phyloP scores from a whole-genome alignment of 2,329 filamentous ascomycete species.

The Graphium sp. region DNA sequence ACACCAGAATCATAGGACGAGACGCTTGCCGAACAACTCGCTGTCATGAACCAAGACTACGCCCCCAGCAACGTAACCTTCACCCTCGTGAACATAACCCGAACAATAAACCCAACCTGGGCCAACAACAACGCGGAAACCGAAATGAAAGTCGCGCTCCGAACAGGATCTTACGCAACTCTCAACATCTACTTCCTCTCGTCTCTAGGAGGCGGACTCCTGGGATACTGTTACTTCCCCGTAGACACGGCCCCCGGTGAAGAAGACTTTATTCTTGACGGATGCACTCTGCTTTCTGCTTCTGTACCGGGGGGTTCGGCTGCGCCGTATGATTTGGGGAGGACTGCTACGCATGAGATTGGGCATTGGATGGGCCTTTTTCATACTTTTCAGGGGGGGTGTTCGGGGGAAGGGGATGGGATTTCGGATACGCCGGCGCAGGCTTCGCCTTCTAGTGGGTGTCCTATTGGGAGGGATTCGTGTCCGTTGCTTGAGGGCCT shows the following conservation, averaged over 20 bases:
- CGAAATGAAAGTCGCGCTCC: conserved; percentile 25
- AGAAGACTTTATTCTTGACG: conserved; percentile 17
- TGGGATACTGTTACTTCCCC: conserved; percentile 31
- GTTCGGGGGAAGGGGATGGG: conserved; percentile 16
- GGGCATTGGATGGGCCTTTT: conserved; percentile 31
- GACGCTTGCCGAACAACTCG: conserved; percentile 10
- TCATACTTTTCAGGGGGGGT: conserved; percentile 28
- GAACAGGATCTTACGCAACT: conserved; percentile 20
- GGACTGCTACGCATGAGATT: conserved; percentile 21
- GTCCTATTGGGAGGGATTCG: conserved; percentile 17
- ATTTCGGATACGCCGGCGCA: conserved; percentile 22
- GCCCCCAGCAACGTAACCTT: conserved; percentile 22
- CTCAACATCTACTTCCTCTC: conserved; percentile 30
- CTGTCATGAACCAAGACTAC: conserved; percentile 23
- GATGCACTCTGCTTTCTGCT: conserved; percentile 19
- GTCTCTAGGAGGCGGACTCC: conserved; percentile 14
- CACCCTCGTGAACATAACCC: conserved; percentile 19
- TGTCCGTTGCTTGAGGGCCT: conserved; percentile 14
- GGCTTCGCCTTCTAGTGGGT: conserved; percentile 14
- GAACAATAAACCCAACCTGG: conserved; percentile 27
- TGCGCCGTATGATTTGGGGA: conserved; percentile 16
- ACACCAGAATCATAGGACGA: conserved; percentile 8
- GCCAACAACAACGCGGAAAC: conserved; percentile 19
- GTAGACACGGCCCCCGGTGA: conserved; percentile 10
- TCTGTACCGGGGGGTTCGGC: conserved; percentile 19